These are phyloP conservation scores for Candida odintsovae DNA, from an alignment of 805 yeast species.

Conservation along the genomic window DNA sequence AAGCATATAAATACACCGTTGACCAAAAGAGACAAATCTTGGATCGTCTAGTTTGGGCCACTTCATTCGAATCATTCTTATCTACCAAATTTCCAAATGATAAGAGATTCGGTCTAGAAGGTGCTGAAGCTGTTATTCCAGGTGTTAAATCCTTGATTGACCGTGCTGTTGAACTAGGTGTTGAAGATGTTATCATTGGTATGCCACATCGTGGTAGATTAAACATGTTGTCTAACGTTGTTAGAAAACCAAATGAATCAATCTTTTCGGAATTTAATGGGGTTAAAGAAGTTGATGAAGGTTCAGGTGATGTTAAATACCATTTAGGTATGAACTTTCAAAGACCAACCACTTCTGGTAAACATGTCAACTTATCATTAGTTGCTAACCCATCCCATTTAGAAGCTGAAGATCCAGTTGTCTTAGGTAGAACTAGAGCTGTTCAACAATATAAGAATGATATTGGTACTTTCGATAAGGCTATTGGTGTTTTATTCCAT, in stretches of 20 bases:
- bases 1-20: constrained; percentile 71
- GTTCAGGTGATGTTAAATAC: constrained; percentile 98
- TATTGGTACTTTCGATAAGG: constrained; percentile 75
- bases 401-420: constrained; percentile 99
- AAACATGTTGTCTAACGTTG: constrained; percentile 96
- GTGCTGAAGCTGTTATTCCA: constrained; percentile 94
- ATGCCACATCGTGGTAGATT: constrained; percentile 99
- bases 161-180: constrained; percentile 85
- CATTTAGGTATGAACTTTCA: constrained; percentile 99
- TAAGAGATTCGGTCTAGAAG: constrained; percentile 97
- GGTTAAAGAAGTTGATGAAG: constrained; percentile 84
- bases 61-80: constrained; percentile 87
- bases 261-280: constrained; percentile 96
- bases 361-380: constrained; percentile 86
- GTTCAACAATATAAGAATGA: constrained; percentile 89
- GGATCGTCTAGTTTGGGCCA: constrained; percentile 95
- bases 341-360: constrained; percentile 98
- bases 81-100: constrained; percentile 97
- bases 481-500: constrained; percentile 87
- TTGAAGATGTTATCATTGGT: constrained; percentile 95
- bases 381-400: constrained; percentile 99
- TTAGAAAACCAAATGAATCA: constrained; percentile 97
- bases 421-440: constrained; percentile 96
- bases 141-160: constrained; percentile 96
- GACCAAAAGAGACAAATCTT: constrained; percentile 95